These are phyloP conservation scores for Zea luxurians DNA, from an alignment of 176 grass and related monocot genomes.

Conservation along the genomic window DNA sequence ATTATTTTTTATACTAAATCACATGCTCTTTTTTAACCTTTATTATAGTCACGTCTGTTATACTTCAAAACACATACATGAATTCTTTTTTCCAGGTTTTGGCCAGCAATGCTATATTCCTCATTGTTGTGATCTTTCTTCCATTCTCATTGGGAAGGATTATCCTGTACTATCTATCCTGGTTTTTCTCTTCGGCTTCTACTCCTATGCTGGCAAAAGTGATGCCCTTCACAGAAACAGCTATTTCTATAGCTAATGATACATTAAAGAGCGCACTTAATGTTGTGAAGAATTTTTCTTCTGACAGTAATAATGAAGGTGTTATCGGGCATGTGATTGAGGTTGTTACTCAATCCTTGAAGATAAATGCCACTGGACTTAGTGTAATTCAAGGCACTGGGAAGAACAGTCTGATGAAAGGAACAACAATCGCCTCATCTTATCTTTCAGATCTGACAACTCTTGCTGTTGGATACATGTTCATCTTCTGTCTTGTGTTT, in stretches of 20 bases:
- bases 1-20: background rate
- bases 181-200: slow-evolving; percentile 94
- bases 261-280: slow-evolving; percentile 80
- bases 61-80: background rate
- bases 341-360: slow-evolving; percentile 72
- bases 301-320: slow-evolving; percentile 65
- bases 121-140: slow-evolving; percentile 90
- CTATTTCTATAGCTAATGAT: slow-evolving; percentile 80
- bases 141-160: slow-evolving; percentile 98
- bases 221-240: slow-evolving; percentile 78
- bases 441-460: slow-evolving; percentile 95
- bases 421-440: slow-evolving; percentile 57
- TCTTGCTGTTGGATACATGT: slow-evolving; percentile 87
- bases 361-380: slow-evolving; percentile 73
- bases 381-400: slow-evolving; percentile 53
- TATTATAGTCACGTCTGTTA: background rate
- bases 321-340: slow-evolving; percentile 75
- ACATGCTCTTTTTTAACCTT: background rate
- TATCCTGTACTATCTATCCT: slow-evolving; percentile 80
- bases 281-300: slow-evolving; percentile 80
- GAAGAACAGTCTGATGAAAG: slow-evolving; percentile 54
- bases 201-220: slow-evolving; percentile 76
- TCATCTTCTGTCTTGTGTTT: slow-evolving; percentile 76
- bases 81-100: slow-evolving; percentile 64
- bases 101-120: slow-evolving; percentile 99